These are phyloP conservation scores for Ricinus communis DNA, from an alignment of 345 rosid species.

Conservation along the genomic window DNA sequence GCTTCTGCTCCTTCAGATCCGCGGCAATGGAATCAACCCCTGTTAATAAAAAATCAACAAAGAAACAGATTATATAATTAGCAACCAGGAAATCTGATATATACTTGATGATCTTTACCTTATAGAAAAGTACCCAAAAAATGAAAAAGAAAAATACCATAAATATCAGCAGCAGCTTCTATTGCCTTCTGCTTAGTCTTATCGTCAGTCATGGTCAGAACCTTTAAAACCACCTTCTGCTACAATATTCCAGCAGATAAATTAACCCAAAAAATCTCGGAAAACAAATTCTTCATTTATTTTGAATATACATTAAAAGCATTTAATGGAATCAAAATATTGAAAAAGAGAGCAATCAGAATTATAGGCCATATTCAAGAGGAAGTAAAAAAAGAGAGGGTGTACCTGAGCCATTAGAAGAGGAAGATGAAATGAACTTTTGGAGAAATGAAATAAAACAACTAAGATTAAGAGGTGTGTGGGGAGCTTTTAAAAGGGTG, in stretches of 20 bases:
- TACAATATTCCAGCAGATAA: background rate
- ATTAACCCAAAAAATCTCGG: background rate
- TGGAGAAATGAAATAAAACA: background rate
- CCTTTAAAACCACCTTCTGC: constrained; percentile 81
- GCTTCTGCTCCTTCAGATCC: constrained; percentile 83
- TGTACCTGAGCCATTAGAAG: constrained; percentile 69
- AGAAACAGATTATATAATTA: too few species aligned
- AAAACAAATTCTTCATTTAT: background rate
- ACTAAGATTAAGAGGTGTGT: background rate
- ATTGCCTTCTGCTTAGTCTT: constrained; percentile 90
- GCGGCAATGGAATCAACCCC: constrained; percentile 92
- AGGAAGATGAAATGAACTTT: background rate
- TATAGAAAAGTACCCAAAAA: background rate
- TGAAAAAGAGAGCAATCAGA: background rate
- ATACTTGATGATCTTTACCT: too few species aligned
- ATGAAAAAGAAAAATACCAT: constrained; percentile 34
- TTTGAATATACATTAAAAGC: background rate
- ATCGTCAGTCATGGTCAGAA: constrained; percentile 88
- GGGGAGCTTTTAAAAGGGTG: background rate
- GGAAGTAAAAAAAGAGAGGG: too few species aligned
- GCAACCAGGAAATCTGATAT: too few species aligned
- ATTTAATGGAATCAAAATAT: background rate
- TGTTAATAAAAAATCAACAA: constrained; percentile 13
- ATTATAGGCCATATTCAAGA: too few species aligned
- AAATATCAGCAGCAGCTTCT: constrained; percentile 86